Evolutionary conservation across 108 stramenopile species (phyloP), one percentile per base, ranked within the genome.

Genomic region (Pseudonitzschia delicatissima): DNA sequence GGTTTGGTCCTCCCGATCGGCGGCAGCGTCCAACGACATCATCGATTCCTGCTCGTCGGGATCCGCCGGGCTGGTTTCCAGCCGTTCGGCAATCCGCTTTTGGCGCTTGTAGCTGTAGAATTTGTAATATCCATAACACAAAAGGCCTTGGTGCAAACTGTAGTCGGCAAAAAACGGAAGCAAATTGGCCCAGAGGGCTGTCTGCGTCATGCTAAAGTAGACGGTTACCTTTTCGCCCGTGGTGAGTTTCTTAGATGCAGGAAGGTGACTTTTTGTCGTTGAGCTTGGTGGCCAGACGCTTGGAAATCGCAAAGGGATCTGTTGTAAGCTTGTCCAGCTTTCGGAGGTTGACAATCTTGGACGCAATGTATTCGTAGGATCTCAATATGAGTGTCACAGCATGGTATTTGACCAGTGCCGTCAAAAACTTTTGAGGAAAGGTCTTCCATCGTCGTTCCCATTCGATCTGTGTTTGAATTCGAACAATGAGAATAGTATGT

Each of bases 101-200:
- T 63, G 67, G 42, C 73, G 67, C 15, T 62, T 68, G 32, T 55
- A 55, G 32, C n/a, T 55, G 20, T 72, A 42, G 57, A 78, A 82
- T 4, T 63, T 32, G 57, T 81, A 82, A 66, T 86, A 86, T 15
- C 70, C 79, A 61, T 71, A 86, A 27, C 59, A 52, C n/a, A 86
- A 33, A 57, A 82, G 70, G 13, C 57, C 62, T 68, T 86, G 79
- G 44, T 82, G 82, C 29, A 86, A 71, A 42, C 67, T 78, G 33
- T 78, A 86, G 34, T 86, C 85, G 9, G 85, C 78, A 45, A 80
- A 35, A 51, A 64, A 86, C 11, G 68, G 55, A 58, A 86, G 73
- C 32, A 78, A 17, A 58, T 82, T 82, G 37, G 78, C 76, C 57
- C 64, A 79, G 55, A 79, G 67, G 15, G 75, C 80, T 5, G 59